phyloP scores from a whole-genome alignment of 495 filamentous ascomycete genomes.

The Neurospora sp. region DNA sequence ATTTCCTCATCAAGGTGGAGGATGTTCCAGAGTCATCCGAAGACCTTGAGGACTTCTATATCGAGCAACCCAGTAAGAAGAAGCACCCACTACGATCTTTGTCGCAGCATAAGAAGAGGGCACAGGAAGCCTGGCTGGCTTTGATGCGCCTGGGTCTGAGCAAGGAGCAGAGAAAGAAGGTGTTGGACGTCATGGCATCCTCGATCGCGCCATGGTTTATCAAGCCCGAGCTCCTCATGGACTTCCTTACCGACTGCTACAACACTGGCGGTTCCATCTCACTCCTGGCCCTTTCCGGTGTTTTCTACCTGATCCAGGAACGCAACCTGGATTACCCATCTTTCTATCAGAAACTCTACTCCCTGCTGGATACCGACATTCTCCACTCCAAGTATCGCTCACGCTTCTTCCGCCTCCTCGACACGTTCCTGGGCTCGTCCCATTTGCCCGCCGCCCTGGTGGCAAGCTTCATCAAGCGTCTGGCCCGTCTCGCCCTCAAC shows the following conservation, averaged over 20 bases:
- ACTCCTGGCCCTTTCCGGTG: conserved; percentile 78
- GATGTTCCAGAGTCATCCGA: conserved; percentile 50
- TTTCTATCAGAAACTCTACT: conserved; percentile 92
- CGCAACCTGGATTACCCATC: conserved; percentile 93
- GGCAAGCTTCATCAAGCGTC: conserved; percentile 89
- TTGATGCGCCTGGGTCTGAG: conserved; percentile 58
- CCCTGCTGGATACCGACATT: conserved; percentile 70
- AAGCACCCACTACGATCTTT: conserved; percentile 44
- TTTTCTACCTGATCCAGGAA: conserved; percentile 89
- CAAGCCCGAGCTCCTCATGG: conserved; percentile 83
- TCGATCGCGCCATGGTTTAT: conserved; percentile 81
- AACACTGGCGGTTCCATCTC: conserved; percentile 75
- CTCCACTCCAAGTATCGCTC: conserved; percentile 91
- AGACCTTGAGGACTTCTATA: conserved; percentile 58
- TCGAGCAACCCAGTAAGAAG: conserved; percentile 40
- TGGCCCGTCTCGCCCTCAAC: conserved; percentile 70
- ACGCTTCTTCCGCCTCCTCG: conserved; percentile 83
- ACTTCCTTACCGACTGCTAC: conserved; percentile 92
- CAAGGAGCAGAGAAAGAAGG: conserved; percentile 65
- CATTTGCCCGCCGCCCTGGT: conserved; percentile 87
- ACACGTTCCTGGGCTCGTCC: conserved; percentile 84
- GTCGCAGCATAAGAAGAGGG: conserved; percentile 57
- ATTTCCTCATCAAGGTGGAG: conserved; percentile 56
- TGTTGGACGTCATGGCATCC: conserved; percentile 62
- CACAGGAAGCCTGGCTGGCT: conserved; percentile 77